phyloP scores from a whole-genome alignment of 148 eudicot genomes.

The Polygonum maritimum region DNA sequence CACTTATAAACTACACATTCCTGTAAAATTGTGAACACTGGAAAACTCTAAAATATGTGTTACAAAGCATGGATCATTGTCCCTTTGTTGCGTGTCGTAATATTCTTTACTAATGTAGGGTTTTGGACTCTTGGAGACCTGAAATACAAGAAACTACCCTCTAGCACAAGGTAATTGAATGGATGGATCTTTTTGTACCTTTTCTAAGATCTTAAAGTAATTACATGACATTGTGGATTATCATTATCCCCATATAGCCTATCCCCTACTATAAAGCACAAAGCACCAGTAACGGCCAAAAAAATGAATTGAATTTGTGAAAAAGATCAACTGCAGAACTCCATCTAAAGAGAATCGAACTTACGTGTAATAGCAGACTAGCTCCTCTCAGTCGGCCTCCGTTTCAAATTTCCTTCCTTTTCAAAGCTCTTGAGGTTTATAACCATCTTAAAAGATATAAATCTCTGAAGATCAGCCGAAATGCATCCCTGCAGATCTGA shows the following conservation, averaged over 20 bases:
- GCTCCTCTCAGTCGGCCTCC: not conserved
- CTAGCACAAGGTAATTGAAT: not conserved
- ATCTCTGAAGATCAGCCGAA: slow-evolving; percentile 43
- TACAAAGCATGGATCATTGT: too few relatives aligned
- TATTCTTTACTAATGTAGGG: not conserved
- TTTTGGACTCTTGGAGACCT: not conserved
- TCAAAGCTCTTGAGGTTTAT: not conserved
- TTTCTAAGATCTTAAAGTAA: not conserved
- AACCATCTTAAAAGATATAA: not conserved
- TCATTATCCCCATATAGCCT: not conserved
- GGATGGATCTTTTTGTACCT: not conserved
- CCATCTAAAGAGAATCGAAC: not conserved
- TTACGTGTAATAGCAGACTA: slow-evolving; percentile 1
- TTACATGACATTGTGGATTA: not conserved
- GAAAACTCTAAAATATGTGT: not conserved
- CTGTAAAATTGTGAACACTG: not conserved
- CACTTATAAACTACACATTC: not conserved
- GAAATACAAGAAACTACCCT: not conserved
- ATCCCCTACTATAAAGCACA: not conserved
- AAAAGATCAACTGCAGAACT: not conserved
- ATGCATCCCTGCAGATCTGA: slow-evolving; percentile 68
- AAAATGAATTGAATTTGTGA: slow-evolving; percentile 23
- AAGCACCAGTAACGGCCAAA: slow-evolving; percentile 11
- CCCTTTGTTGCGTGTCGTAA: not conserved
- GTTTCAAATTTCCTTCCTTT: not conserved